Conservation (phyloP, 352 stramenopile genomes). For the Phytophthora sansomeana region DNA sequence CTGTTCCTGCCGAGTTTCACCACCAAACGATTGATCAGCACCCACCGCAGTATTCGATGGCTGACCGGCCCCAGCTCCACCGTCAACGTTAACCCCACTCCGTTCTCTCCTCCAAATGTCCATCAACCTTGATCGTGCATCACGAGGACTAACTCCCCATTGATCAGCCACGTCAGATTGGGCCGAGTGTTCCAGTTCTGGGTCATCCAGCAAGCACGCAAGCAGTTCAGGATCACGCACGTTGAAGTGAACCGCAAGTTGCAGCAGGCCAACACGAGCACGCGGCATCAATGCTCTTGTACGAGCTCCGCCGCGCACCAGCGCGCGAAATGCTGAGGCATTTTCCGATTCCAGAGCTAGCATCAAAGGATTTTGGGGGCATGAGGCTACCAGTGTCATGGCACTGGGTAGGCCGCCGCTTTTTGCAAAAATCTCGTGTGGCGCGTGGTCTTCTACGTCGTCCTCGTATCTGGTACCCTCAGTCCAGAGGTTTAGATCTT, state of each 20-base stretch:
- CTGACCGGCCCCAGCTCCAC: not conserved
- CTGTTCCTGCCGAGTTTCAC: slow-evolving; percentile 21
- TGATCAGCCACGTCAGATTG: slow-evolving; percentile 45
- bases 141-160: slow-evolving; percentile 44
- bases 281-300: slow-evolving; percentile 50
- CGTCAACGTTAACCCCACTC: slow-evolving; percentile 16
- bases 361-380: slow-evolving; percentile 58
- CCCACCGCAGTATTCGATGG: slow-evolving; percentile 6
- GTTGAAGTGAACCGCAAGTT: slow-evolving; percentile 50
- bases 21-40: slow-evolving; percentile 1
- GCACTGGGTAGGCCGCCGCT: slow-evolving; percentile 11
- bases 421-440: slow-evolving; percentile 15
- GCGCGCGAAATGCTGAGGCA: slow-evolving; percentile 46
- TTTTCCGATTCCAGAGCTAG: slow-evolving; percentile 64
- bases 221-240: slow-evolving; percentile 35
- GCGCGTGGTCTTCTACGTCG: slow-evolving; percentile 8
- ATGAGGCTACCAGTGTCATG: slow-evolving; percentile 17
- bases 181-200: slow-evolving; percentile 32
- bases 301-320: slow-evolving; percentile 60
- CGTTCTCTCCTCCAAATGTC: slow-evolving; percentile 34
- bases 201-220: slow-evolving; percentile 31
- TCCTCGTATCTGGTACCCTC: slow-evolving; percentile 49
- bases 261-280: slow-evolving; percentile 56
- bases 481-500: slow-evolving; percentile 72
- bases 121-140: slow-evolving; percentile 37